Evolutionary conservation across 179 eudicot species (phyloP).

Genomic region (Heliamphora pulchella): DNA sequence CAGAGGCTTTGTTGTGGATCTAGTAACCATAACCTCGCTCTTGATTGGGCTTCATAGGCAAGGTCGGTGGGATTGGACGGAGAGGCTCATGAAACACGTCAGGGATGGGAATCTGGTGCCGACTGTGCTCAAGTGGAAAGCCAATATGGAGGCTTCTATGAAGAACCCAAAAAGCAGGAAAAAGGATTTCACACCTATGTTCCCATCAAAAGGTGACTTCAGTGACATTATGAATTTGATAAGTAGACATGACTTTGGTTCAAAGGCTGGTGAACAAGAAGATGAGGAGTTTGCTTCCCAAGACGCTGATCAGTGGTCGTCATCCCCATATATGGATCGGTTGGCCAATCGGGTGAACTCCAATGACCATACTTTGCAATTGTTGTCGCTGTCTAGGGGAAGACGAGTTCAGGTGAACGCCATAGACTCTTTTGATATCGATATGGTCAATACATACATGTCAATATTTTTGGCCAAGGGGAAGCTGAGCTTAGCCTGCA

Average conservation of each 20-base stretch:
- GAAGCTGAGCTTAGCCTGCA: constrained; percentile 72
- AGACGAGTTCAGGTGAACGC: constrained; percentile 52
- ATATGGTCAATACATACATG: constrained; percentile 86
- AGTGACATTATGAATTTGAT: constrained; percentile 34
- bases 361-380: constrained; percentile 19
- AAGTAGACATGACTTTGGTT: constrained; percentile 18
- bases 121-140: constrained; percentile 63
- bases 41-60: constrained; percentile 52
- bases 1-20: constrained; percentile 76
- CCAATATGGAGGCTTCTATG: constrained; percentile 63
- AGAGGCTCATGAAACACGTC: constrained; percentile 62
- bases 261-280: constrained; percentile 21
- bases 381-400: constrained; percentile 53
- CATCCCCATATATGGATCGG: constrained; percentile 74
- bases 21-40: constrained; percentile 69
- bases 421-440: constrained; percentile 53
- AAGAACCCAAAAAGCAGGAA: constrained; percentile 32
- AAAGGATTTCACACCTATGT: constrained; percentile 64
- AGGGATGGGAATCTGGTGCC: constrained; percentile 58
- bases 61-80: constrained; percentile 61
- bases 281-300: constrained; percentile 21
- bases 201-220: constrained; percentile 53
- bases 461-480: constrained; percentile 80
- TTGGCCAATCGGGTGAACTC: constrained; percentile 46
- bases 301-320: constrained; percentile 60